Conservation (phyloP, 768 basidiomycete species). For the Mrakia frigida region DNA sequence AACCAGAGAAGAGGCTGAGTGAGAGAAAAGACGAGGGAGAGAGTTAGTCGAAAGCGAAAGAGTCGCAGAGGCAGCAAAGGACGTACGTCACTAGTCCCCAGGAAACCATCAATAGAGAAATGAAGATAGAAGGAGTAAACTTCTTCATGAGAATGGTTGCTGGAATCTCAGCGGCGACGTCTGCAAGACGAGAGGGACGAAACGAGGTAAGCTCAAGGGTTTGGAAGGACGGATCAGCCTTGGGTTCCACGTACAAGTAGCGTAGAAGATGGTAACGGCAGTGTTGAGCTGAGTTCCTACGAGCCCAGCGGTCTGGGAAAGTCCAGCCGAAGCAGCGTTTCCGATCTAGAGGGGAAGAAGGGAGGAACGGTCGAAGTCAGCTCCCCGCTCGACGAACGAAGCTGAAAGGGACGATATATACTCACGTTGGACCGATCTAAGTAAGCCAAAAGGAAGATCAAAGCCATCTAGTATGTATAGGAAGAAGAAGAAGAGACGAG, state of each 20-base stretch:
- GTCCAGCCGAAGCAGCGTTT: conserved; percentile 13
- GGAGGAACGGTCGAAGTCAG: neutral
- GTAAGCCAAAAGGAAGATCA: conserved; percentile 13
- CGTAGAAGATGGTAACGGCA: conserved; percentile 39
- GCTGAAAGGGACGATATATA: conserved; percentile 5
- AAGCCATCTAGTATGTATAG: no score
- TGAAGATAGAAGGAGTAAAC: conserved; percentile 20
- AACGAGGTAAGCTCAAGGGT: neutral
- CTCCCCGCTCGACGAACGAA: neutral
- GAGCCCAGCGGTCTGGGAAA: conserved; percentile 21
- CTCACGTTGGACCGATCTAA: conserved; percentile 32
- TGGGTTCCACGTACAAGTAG: conserved; percentile 11
- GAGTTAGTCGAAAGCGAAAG: neutral
- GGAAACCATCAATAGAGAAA: conserved; percentile 9
- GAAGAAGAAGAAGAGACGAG: no score
- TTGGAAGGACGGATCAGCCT: neutral
- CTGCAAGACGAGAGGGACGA: neutral
- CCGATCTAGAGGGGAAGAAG: conserved; percentile 5
- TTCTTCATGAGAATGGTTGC: conserved; percentile 41
- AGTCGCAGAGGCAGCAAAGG: conserved; percentile 4
- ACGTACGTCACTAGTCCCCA: conserved; percentile 18
- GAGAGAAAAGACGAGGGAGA: no score
- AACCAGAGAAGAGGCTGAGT: no score
- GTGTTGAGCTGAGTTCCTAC: conserved; percentile 29
- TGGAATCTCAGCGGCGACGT: conserved; percentile 48